Base-by-base conservation (phyloP, 1,284 basidiomycete species). In the Microbotryum silenes-acaulis region DNA sequence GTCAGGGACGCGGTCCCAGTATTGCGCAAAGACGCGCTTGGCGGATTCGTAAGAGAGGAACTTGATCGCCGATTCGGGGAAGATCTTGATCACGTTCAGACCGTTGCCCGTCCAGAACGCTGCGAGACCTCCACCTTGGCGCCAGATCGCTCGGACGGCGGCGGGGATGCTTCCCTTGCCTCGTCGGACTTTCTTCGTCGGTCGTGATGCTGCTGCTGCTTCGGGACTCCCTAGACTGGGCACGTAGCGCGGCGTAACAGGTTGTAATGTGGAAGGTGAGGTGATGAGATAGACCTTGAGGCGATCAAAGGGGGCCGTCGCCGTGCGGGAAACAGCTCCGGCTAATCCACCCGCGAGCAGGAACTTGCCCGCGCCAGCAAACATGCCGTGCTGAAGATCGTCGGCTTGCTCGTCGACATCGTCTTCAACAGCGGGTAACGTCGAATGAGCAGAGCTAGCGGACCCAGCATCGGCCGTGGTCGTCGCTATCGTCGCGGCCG, bases 201-300 rank as follows among this genome's bases (percentile, higher is more conserved):
- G 33, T 14, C 27, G 31, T 3, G 51, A 42, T 18, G 37, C 0
- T 16, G 37, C 37, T 42, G 37, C 37, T 16, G 37, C 37, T 16
- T 42, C 37, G 14, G 54, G 64, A 77, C 72, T 59, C 55, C 61
- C 54, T 2, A 46, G 29, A 9, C 47, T 46, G 46, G 29, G 25
- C 31, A 23, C 4, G 45, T 23, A 57, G 16, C 6, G 18, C 16
- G 33, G 8, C 4, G 57, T 6, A 37, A 23, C 6, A 4, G 54
- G 42, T 31, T 46, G 16, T n/a, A 18, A 58, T 61, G 18, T 69
- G 60, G 42, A 75, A 72, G 81, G 82, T 50, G 66, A 64, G 5
- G 94, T 98, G 68, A 98, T 98, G 61, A 99, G 82, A 76, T 96
- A 98, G 60, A 99, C 84, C 77, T 97, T 99, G 54, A 99, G 80